Base-by-base conservation (phyloP, 2,329 filamentous ascomycete genomes). In the Aspergillus neoniger region DNA sequence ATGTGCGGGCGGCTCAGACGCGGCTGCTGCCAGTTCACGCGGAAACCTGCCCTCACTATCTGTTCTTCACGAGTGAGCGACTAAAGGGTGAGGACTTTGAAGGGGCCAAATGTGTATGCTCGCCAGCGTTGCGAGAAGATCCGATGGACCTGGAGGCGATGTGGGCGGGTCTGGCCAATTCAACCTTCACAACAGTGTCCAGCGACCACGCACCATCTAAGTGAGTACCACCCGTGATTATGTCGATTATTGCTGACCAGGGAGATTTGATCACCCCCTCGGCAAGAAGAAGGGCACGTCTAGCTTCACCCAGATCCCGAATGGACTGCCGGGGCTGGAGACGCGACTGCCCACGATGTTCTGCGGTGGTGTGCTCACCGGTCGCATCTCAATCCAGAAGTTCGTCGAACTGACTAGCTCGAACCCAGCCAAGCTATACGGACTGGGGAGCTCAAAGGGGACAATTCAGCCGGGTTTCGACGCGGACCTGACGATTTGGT, bases 31-130 rank as follows among this genome's bases (percentile, higher is more conserved):
- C 84, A 0, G 77, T 86, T 36, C 82, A 83, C 64, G 84, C 81
- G 3, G 83, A 86, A 69, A 86, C 84, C 1, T 86, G 84, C 67
- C 84, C 83, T 3, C 83, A 86, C 59, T 86, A 86, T 64, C 77
- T 86, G 25, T 82, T 83, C 63, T 74, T 86, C 19, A 81, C 82
- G 1, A 79, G 80, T 21, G 74, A 78, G n/a, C 72, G 79, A 57
- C 71, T 83, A 9, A 76, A 78, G 44, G 74, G 75, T 5, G 75
- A 73, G 0, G 74, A 75, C 4, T 70, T 76, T 43, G 69, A 74
- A 57, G 83, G 83, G 15, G 82, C 83, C 4, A 85, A 85, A 71
- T 81, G 79, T 64, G 81, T 85, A 3, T 86, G 83, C 67, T 79
- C 77, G 10, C 83, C 83, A 1, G 82, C 83, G 7, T 77, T 81